phyloP scores from a whole-genome alignment of 768 basidiomycete genomes.

The Suillus plorans region DNA sequence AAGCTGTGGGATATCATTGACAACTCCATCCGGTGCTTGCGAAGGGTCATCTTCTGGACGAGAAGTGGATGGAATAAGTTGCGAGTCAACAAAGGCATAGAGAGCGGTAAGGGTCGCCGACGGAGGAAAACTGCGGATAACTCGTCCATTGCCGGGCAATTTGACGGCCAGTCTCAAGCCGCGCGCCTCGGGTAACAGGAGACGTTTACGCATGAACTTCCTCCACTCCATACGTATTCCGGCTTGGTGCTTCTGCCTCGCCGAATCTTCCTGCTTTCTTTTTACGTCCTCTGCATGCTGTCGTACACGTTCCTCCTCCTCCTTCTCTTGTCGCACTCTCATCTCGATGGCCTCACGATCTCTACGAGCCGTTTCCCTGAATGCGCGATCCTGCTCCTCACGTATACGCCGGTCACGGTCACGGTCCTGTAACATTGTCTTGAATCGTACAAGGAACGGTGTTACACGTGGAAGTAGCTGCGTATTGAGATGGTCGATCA shows the following conservation, averaged over 20 bases:
- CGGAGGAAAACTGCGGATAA: conserved; percentile 55
- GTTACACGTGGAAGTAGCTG: conserved; percentile 79
- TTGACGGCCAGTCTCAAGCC: conserved; percentile 51
- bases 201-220: conserved; percentile 51
- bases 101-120: conserved; percentile 56
- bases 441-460: conserved; percentile 70
- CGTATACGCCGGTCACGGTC: conserved; percentile 61
- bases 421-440: conserved; percentile 46
- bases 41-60: conserved; percentile 41
- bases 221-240: conserved; percentile 52
- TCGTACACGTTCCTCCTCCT: conserved; percentile 34
- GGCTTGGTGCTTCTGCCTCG: conserved; percentile 36
- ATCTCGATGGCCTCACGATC: conserved; percentile 71
- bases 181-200: conserved; percentile 37
- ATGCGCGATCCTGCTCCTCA: conserved; percentile 82
- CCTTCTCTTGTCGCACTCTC: conserved; percentile 46
- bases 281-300: conserved; percentile 33
- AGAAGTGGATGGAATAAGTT: conserved; percentile 46
- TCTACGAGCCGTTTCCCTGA: conserved; percentile 56
- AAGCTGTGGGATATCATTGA: conserved; percentile 34
- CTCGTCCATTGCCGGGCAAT: conserved; percentile 54
- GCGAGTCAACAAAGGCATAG: conserved; percentile 72
- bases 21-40: conserved; percentile 36
- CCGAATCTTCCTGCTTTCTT: conserved; percentile 37
- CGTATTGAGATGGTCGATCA: conserved; percentile 65